Evolutionary conservation across 148 eudicot genomes (phyloP).

Genomic region (Heliosperma pusillum): DNA sequence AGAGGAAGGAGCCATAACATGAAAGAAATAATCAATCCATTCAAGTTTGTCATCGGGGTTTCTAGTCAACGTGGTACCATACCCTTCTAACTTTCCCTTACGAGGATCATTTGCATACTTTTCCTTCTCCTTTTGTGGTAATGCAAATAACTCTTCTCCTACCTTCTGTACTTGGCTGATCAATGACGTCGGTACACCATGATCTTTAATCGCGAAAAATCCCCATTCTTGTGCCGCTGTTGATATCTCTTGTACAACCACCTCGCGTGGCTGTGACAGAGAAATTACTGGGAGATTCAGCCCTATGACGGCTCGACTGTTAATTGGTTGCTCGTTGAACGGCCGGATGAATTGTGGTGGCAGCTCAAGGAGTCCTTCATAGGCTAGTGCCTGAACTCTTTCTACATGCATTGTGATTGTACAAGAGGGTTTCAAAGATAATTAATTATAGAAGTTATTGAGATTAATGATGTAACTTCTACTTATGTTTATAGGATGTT

Average conservation of each 20-base stretch:
- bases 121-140: constrained; percentile 50
- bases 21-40: constrained; percentile 58
- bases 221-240: constrained; percentile 57
- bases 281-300: constrained; percentile 46
- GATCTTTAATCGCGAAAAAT: constrained; percentile 61
- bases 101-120: constrained; percentile 26
- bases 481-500: too few relatives aligned
- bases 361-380: constrained; percentile 34
- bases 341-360: constrained; percentile 58
- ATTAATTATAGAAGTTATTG: neutral
- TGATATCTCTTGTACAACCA: constrained; percentile 27
- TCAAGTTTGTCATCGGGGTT: constrained; percentile 35
- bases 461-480: neutral
- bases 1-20: constrained; percentile 42
- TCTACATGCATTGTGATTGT: constrained; percentile 36
- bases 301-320: constrained; percentile 36
- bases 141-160: constrained; percentile 64
- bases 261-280: constrained; percentile 25
- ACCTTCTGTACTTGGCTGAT: constrained; percentile 41
- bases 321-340: constrained; percentile 52
- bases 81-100: constrained; percentile 36
- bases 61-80: constrained; percentile 42
- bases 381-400: constrained; percentile 64
- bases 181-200: constrained; percentile 47
- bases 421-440: neutral